Percentiles rank a stretch among this genome's conserved stretches.
Evolutionary conservation across 2,329 filamentous ascomycete species (phyloP).

Genomic region (Clonostachys chloroleuca): DNA sequence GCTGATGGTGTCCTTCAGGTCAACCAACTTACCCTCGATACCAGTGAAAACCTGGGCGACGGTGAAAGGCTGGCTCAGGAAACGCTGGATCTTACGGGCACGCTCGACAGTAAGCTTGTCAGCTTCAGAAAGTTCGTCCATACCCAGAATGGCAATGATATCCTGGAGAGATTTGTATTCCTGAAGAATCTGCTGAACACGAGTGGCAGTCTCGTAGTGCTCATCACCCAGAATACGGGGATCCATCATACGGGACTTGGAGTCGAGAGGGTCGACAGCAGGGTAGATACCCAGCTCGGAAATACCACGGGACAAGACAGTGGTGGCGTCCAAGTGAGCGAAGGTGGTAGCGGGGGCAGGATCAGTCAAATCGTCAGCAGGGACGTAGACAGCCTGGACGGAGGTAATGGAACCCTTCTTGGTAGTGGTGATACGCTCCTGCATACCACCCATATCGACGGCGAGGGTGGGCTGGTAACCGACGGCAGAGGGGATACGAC

Average conservation of each 20-base stretch:
- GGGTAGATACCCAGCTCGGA: constrained; percentile 99
- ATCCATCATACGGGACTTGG: constrained; percentile 99
- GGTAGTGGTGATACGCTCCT: constrained; percentile 99
- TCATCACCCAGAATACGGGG: constrained; percentile 97
- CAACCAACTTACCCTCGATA: constrained; percentile 95
- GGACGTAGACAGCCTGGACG: constrained; percentile 99
- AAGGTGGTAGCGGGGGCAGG: constrained; percentile 99
- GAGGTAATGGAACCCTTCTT: constrained; percentile 99
- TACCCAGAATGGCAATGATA: constrained; percentile 99
- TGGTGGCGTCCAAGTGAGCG: constrained; percentile 99
- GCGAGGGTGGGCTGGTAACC: constrained; percentile 99
- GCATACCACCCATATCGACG: constrained; percentile 99
- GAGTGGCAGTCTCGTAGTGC: constrained; percentile 92
- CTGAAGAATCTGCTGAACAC: constrained; percentile 98
- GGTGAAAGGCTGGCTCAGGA: constrained; percentile 99
- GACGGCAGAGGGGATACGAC: constrained; percentile 99
- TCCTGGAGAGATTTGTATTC: constrained; percentile 99
- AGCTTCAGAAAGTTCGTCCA: constrained; percentile 98
- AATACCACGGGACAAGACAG: constrained; percentile 99
- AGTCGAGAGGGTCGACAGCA: constrained; percentile 98
- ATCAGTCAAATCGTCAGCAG: constrained; percentile 99
- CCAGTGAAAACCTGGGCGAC: constrained; percentile 78
- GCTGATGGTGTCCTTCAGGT: constrained; percentile 96
- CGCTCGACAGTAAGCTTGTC: constrained; percentile 99
- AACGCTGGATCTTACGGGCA: constrained; percentile 99